phyloP scores from a whole-genome alignment of 176 grass and related monocot species.

The Cymbopogon citratus region DNA sequence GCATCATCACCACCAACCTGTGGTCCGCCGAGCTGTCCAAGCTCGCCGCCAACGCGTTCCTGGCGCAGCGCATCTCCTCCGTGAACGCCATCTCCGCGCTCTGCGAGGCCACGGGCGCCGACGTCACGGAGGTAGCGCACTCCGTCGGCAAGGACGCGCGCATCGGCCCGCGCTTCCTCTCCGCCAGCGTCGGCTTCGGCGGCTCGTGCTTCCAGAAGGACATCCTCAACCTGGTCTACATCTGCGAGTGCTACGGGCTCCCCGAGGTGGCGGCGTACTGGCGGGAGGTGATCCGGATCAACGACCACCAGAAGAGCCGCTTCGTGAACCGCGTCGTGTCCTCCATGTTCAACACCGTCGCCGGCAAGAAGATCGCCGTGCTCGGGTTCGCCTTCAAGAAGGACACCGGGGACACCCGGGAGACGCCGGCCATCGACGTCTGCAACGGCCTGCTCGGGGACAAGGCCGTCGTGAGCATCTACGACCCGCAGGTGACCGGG shows the following conservation, averaged over 20 bases:
- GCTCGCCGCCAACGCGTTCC: conserved; percentile 42
- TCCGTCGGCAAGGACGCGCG: conserved; percentile 34
- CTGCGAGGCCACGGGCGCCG: conserved; percentile 38
- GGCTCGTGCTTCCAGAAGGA: conserved; percentile 54
- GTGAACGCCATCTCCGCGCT: conserved; percentile 39
- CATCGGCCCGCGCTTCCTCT: conserved; percentile 31
- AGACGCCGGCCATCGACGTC: conserved; percentile 46
- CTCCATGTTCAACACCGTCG: conserved; percentile 49
- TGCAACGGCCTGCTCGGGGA: conserved; percentile 38
- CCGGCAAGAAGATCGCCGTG: conserved; percentile 38
- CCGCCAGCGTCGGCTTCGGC: conserved; percentile 34
- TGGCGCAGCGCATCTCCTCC: conserved; percentile 45
- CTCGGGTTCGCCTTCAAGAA: conserved; percentile 49
- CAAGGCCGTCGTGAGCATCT: conserved; percentile 58
- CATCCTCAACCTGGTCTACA: conserved; percentile 51
- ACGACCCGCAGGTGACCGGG: conserved; percentile 70
- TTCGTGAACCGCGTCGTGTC: conserved; percentile 41
- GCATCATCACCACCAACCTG: conserved; percentile 50
- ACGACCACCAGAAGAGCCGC: conserved; percentile 41
- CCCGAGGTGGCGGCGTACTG: conserved; percentile 41
- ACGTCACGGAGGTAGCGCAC: conserved; percentile 12
- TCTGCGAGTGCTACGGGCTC: conserved; percentile 48
- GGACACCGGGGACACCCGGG: conserved; percentile 35
- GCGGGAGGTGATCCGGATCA: conserved; percentile 36
- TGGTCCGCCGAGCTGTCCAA: conserved; percentile 43